Evolutionary conservation across 345 rosid species (phyloP), one percentile per base, ranked within the genome.

Genomic region (Triadica sebifera): DNA sequence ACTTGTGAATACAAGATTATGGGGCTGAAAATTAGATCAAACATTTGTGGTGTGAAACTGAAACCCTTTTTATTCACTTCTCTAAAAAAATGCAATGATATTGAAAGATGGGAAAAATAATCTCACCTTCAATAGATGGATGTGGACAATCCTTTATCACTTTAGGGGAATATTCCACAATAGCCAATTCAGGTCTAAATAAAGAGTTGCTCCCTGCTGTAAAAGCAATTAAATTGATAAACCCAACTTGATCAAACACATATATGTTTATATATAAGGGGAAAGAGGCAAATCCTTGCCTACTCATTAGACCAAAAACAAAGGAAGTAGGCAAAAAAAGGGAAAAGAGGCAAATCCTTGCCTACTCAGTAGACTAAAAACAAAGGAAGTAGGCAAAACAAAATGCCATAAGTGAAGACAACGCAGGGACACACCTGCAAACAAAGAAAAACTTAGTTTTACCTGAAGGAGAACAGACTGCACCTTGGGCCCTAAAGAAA

Each of bases 401-500:
- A n/a, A n/a, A n/a, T n/a, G 20, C 37, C 29, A 41, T 24, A 16
- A 24, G 55, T 24, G 50, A 70, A 58, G 37, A 8, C 38, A 58
- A 46, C 22, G 55, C n/a, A 45, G 69, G 29, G 53, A 29, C 11
- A 75, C 17, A n/a, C n/a, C n/a, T n/a, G n/a, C n/a, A n/a, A n/a
- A n/a, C n/a, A n/a, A n/a, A n/a, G n/a, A n/a, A n/a, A n/a, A n/a
- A 29, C 34, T 29, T 29, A 2, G 34, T 29, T 29, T 58, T 72
- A 85, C 98, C 96, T 74, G 90, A 56, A 45, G 97, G 88, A 73
- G 78, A 66, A 45, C 74, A 71, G 19, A 86, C 78, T 56, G 93
- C 89, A 67, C 97, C 98, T 81, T 86, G 91, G 69, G 70, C 73
- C 75, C 72, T 82, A 59, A 90, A 94, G 87, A 89, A 87, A 79